phyloP scores from a whole-genome alignment of 192 early-diverging fungal genomes.

The Umbelopsis sp. region DNA sequence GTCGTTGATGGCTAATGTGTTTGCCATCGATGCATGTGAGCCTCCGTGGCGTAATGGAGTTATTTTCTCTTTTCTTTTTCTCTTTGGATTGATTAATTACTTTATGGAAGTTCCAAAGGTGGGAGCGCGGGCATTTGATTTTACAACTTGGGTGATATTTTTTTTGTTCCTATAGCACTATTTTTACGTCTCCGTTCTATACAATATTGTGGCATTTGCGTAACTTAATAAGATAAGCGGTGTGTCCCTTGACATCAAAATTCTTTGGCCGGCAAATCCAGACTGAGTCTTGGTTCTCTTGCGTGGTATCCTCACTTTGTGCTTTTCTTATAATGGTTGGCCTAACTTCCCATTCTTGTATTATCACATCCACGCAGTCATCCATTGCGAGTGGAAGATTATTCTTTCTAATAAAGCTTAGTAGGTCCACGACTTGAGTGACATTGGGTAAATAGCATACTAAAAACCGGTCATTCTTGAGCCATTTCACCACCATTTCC shows the following conservation, averaged over 20 bases:
- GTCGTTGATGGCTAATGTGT: too few species aligned
- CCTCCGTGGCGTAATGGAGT: too few species aligned
- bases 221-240: slow-evolving; percentile 49
- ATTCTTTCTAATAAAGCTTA: slow-evolving; percentile 34
- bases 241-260: slow-evolving; percentile 41
- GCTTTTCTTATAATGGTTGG: slow-evolving; percentile 47
- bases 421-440: slow-evolving; percentile 54
- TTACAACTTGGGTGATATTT: too few species aligned
- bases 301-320: background rate
- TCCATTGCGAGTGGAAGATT: slow-evolving; percentile 39
- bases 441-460: slow-evolving; percentile 60
- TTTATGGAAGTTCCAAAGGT: too few species aligned
- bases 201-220: slow-evolving; percentile 30
- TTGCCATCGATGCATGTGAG: too few species aligned
- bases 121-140: too few species aligned
- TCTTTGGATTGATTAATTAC: too few species aligned
- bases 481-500: slow-evolving; percentile 32
- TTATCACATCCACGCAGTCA: slow-evolving; percentile 44
- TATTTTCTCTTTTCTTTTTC: too few species aligned
- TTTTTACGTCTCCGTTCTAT: too few species aligned
- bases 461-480: slow-evolving; percentile 54
- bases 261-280: slow-evolving; percentile 51
- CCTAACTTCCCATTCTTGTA: slow-evolving; percentile 56
- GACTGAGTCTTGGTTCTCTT: background rate
- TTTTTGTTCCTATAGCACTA: too few species aligned